Base-by-base conservation (phyloP, 2,329 filamentous ascomycete genomes). In the Alternaria arborescens region DNA sequence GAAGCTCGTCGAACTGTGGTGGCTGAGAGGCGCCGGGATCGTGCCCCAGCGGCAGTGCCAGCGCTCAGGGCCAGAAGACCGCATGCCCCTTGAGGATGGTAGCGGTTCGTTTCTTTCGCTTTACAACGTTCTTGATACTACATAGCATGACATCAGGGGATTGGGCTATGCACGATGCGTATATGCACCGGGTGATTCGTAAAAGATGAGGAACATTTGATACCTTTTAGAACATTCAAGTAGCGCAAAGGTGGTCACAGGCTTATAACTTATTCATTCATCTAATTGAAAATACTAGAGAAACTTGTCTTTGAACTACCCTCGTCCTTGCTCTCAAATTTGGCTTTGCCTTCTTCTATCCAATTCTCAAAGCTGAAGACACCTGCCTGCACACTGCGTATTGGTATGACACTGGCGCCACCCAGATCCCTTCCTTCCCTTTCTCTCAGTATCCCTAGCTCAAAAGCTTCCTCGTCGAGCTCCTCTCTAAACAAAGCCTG, bases 281-380 rank as follows among this genome's bases (percentile, higher is more conserved):
- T 57, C 32, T 28, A 57, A 7, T 3, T 14, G 16, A 34, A 30
- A 8, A 67, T 71, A 48, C 69, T 72, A 16, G 64, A 59, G 56
- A 71, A 67, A 50, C 71, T 69, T 16, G 53, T 60, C 52, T 69
- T 65, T 10, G 61, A 20, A 24, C 61, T 60, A 12, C 55, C 52
- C 4, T 34, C 41, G 48, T 61, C 14, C 18, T 28, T 52, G 26
- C 11, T 54, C 36, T 82, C 78, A 32, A 77, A 68, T 44, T 88
- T 88, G 55, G 82, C 81, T 63, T 80, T 82, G 58, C 85, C 85
- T 71, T 91, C 88, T 77, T 92, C 89, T 57, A 91, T 84, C 89
- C 88, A 91, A 58, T 88, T 82, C 74, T 91, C 89, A 70, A 91
- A 84, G 24, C 85, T 80, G 73, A 91, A 86, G 60, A 89, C 87